Evolutionary conservation across 176 grass and related monocot species (phyloP), one percentile per base, ranked within the genome.

Genomic region (Oryza officinalis): DNA sequence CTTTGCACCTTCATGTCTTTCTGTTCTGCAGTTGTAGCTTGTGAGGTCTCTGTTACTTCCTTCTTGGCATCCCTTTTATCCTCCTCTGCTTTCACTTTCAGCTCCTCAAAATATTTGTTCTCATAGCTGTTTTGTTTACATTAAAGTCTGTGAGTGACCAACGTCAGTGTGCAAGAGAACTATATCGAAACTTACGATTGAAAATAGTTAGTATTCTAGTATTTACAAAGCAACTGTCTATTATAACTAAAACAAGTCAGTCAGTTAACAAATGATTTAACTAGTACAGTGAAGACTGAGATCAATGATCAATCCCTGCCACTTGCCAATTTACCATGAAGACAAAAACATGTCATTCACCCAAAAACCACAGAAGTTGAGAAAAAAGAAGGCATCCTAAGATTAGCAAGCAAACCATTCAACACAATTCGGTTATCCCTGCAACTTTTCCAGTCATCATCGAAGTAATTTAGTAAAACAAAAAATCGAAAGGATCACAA

Each of bases 101-200:
- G 71, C 69, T 94, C 93, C 78, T 99, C 97, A 77, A 94, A 96
- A 83, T 94, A 96, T 70, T 74, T 88, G 57, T 85, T 91, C 40
- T 99, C 91, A n/a, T 82, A 99, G 37, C 97, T 99, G 85, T 73
- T 77, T 14, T 11, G 27, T 41, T 87, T 78, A 74, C 54, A 86
- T 63, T 68, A 4, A 45, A 41, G 85, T 89, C 59, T 77, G 66
- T 46, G 77, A 13, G 38, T 2, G 47, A 50, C 64, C 41, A 83
- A 69, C 26, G 65, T 10, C 15, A 63, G 28, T 37, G 38, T 47
- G 49, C 68, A 76, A 13, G 13, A 63, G 75, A 72, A 69, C 6
- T 20, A 72, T 15, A 67, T 6, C 27, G 28, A 38, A 79, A 70
- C 40, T 87, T 76, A 80, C 1, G 0, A 26, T 43, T 40, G 10